Base-by-base conservation (phyloP, 2,329 filamentous ascomycete species). In the Septoria linicola region DNA sequence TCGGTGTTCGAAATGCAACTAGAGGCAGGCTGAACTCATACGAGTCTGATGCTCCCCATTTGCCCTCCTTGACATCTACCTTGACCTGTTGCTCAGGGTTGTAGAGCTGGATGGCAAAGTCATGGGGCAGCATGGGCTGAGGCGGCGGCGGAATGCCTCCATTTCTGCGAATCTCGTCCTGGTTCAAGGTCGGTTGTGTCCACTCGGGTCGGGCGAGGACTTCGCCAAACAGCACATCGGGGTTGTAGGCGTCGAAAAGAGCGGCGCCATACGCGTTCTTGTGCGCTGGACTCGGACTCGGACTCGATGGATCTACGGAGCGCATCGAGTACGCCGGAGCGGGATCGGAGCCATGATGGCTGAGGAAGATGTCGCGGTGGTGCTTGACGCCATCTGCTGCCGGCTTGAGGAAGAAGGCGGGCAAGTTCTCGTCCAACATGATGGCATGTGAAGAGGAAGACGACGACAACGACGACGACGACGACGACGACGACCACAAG, bases 21-120 rank as follows among this genome's bases (percentile, higher is more conserved):
- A 91, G 83, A 0, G 93, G 93, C 72, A 99, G 84, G 69, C 92
- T 88, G 70, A 99, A 97, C 58, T 93, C 89, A 85, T 92, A 99
- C 47, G 82, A 81, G 45, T 89, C 83, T 11, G 83, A 84, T 54
- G 83, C 85, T 55, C 86, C 90, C 86, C 90, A 95, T 54, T 85
- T 84, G 27, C 87, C 85, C 34, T 84, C 79, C 60, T 87, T 82
- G 63, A 84, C 80, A 61, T 80, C 83, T 30, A 97, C 80, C 1
- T 76, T 63, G 16, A 97, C 76, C 61, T 87, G 80, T 70, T 93
- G 89, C 68, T 97, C 92, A 0, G 93, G 93, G 67, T 96, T 93
- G 76, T 96, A 97, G 2, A 99, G 83, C 63, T 92, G 86, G 32
- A 97, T 79, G n/a, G 80, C 78, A 68, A 97, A 96, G 46, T 82